Percentiles rank a stretch among this genome's conserved stretches.
These are phyloP conservation scores for Amanita subjunquillea DNA, from an alignment of 768 basidiomycete species.

Conservation along the genomic window DNA sequence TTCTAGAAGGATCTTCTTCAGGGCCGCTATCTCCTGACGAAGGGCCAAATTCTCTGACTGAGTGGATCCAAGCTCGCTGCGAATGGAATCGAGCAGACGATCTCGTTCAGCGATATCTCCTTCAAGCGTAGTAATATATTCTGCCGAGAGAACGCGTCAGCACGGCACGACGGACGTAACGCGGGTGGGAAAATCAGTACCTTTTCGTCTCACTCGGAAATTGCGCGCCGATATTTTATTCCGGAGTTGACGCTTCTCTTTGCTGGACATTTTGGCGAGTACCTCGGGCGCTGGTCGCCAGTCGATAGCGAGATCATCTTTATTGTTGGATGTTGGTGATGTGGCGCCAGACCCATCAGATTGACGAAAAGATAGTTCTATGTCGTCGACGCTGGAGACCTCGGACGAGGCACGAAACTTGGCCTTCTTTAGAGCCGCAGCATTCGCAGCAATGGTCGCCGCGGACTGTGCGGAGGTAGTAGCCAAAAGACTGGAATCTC, in stretches of 20 bases:
- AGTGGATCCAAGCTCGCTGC: conserved; percentile 69
- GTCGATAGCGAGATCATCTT: conserved; percentile 56
- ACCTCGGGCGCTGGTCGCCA: conserved; percentile 88
- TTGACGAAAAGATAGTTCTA: conserved; percentile 20
- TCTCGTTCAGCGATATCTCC: conserved; percentile 90
- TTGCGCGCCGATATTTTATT: conserved; percentile 97
- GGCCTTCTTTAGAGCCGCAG: conserved; percentile 2
- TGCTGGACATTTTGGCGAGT: conserved; percentile 89
- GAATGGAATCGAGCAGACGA: conserved; percentile 78
- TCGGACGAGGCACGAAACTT: conserved; percentile 5
- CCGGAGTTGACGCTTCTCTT: conserved; percentile 91
- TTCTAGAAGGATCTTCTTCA: conserved; percentile 68
- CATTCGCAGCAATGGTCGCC: neutral
- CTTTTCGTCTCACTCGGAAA: conserved; percentile 91
- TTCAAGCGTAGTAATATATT: conserved; percentile 93
- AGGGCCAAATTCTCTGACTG: conserved; percentile 78
- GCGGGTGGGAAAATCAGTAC: conserved; percentile 24
- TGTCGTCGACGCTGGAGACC: conserved; percentile 10
- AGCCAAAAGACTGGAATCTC: conserved; percentile 15
- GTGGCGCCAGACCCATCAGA: neutral
- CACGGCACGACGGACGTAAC: conserved; percentile 5
- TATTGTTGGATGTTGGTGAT: conserved; percentile 22
- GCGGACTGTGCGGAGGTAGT: conserved; percentile 10
- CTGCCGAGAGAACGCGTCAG: conserved; percentile 26
- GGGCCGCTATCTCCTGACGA: conserved; percentile 60